Percentiles rank a stretch among this genome's conserved stretches.
These are phyloP conservation scores for Kodamaea restingae DNA, from an alignment of 805 yeast species.

Conservation along the genomic window DNA sequence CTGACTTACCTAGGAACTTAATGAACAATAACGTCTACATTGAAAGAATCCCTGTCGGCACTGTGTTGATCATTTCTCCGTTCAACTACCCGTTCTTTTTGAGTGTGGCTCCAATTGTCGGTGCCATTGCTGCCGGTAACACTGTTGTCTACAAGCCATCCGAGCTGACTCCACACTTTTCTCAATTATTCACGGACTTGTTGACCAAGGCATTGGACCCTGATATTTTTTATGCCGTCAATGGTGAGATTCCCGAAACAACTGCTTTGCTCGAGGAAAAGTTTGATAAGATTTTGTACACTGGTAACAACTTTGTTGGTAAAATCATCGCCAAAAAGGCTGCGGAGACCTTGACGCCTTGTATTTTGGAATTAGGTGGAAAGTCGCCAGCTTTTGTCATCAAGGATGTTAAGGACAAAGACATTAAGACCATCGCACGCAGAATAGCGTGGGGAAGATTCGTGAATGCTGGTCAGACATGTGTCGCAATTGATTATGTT, in stretches of 20 bases:
- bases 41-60: constrained; percentile 50
- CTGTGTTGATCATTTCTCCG: constrained; percentile 69
- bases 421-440: constrained; percentile 44
- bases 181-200: constrained; percentile 53
- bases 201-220: constrained; percentile 52
- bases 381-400: constrained; percentile 81
- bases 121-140: constrained; percentile 86
- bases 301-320: constrained; percentile 80
- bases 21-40: constrained; percentile 27
- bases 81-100: constrained; percentile 76
- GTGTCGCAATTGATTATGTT: constrained; percentile 84
- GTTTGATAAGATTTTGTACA: constrained; percentile 80
- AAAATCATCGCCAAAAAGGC: constrained; percentile 74
- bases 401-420: constrained; percentile 40
- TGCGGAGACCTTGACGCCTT: constrained; percentile 80
- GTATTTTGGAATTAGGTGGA: constrained; percentile 83
- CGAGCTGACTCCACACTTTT: constrained; percentile 64
- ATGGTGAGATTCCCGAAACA: constrained; percentile 69
- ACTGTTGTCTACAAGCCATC: constrained; percentile 72
- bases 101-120: constrained; percentile 60
- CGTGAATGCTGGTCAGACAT: constrained; percentile 83
- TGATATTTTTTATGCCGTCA: constrained; percentile 56
- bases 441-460: constrained; percentile 78
- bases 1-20: constrained; percentile 34
- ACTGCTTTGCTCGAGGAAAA: constrained; percentile 54